Percentiles rank a stretch among this genome's conserved stretches.
phyloP scores from a whole-genome alignment of 2,329 filamentous ascomycete species.

The Aspergillaceae sp. region DNA sequence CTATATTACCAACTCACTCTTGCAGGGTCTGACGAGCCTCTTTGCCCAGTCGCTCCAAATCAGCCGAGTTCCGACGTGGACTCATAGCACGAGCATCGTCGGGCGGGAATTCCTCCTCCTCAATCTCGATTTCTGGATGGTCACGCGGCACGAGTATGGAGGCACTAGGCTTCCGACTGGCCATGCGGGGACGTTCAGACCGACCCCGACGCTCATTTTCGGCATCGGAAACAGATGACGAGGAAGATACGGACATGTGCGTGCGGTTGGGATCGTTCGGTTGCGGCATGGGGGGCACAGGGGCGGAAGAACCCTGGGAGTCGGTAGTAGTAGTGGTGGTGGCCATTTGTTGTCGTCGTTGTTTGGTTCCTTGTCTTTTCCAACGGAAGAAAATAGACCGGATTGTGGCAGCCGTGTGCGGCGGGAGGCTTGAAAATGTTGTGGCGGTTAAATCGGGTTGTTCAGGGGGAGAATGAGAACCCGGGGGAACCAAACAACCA shows the following conservation, averaged over 20 bases:
- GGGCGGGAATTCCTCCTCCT: constrained; percentile 68
- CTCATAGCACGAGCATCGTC: constrained; percentile 93
- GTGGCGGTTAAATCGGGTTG: background rate
- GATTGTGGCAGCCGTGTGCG: constrained; percentile 8
- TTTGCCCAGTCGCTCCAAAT: constrained; percentile 77
- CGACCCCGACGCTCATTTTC: constrained; percentile 36
- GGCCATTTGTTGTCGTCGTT: constrained; percentile 2
- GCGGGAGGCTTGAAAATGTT: background rate
- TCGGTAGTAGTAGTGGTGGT: background rate
- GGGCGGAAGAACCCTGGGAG: constrained; percentile 24
- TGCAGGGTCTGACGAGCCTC: constrained; percentile 62
- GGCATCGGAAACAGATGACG: constrained; percentile 42
- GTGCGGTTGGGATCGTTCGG: constrained; percentile 31
- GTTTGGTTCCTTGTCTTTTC: background rate
- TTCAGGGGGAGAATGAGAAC: background rate
- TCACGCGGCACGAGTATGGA: constrained; percentile 76
- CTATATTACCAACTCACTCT: constrained; percentile 41
- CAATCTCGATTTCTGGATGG: constrained; percentile 61
- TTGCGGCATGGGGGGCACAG: constrained; percentile 32
- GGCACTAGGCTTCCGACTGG: constrained; percentile 68
- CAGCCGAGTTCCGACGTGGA: constrained; percentile 78
- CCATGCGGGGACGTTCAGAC: constrained; percentile 56
- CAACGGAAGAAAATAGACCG: no score
- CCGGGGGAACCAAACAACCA: background rate
- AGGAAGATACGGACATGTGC: constrained; percentile 37